A percentile compares a stretch with the other conserved stretches of the same genome.
phyloP scores from a whole-genome alignment of 306 rosid species.

The Cajanus cajan region DNA sequence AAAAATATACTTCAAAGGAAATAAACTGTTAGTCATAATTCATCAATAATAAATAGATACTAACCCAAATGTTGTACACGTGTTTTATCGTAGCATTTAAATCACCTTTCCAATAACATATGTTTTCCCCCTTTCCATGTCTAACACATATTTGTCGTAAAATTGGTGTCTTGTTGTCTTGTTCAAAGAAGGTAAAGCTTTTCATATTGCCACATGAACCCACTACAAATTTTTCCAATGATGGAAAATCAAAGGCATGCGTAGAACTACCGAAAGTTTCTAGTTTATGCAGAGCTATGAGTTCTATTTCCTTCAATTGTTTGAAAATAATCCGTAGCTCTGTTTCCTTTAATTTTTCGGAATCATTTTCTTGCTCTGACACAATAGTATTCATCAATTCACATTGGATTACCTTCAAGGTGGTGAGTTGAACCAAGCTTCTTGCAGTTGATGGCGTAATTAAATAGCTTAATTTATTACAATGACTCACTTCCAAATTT shows the following conservation, averaged over 20 bases:
- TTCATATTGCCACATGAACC: neutral
- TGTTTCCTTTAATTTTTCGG: no score
- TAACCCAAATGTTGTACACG: no score
- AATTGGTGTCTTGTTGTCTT: neutral
- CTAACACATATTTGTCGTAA: neutral
- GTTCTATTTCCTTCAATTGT: slow-evolving; percentile 1
- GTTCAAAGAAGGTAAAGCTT: neutral
- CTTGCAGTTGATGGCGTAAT: slow-evolving; percentile 13
- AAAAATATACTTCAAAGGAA: no score
- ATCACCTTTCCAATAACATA: no score
- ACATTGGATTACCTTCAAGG: neutral
- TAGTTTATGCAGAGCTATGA: neutral
- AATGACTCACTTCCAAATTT: neutral
- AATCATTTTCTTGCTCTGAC: neutral
- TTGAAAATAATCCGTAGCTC: neutral
- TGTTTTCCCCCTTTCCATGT: neutral
- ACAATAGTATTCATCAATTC: neutral
- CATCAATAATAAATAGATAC: no score
- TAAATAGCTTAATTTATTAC: neutral
- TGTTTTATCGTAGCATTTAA: no score
- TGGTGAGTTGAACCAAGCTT: slow-evolving; percentile 16
- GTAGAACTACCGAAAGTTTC: neutral
- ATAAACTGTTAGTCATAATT: no score
- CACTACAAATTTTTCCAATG: neutral
- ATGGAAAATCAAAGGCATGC: neutral